Conservation (phyloP, 202 grass and related monocot species). For the Panicum virgatum region DNA sequence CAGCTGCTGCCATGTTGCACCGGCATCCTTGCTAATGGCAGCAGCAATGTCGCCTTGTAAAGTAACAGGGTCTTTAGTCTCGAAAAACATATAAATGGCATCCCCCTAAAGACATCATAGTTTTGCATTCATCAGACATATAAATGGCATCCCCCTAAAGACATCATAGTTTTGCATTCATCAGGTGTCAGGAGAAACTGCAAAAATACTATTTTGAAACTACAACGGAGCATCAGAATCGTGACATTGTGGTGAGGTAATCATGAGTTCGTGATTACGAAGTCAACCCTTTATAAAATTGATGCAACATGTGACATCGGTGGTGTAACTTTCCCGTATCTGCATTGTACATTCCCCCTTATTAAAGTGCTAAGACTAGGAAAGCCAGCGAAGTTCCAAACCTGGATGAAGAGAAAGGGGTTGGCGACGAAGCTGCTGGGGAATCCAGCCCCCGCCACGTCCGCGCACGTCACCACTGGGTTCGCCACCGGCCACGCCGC, state of each 20-base stretch:
- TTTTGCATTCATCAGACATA: conserved; percentile 58
- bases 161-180: conserved; percentile 10
- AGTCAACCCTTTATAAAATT: background rate
- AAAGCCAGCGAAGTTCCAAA: conserved; percentile 15
- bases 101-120: conserved; percentile 50
- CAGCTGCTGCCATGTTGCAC: conserved; percentile 77
- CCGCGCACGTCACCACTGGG: conserved; percentile 72
- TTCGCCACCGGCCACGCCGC: conserved; percentile 86
- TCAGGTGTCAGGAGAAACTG: background rate
- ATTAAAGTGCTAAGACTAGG: background rate
- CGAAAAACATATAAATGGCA: conserved; percentile 81
- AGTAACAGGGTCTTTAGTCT: conserved; percentile 75
- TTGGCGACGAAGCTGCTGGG: conserved; percentile 86
- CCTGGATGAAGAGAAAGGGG: conserved; percentile 92
- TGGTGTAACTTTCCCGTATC: background rate
- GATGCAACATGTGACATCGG: background rate
- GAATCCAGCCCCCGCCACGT: conserved; percentile 50
- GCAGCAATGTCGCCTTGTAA: conserved; percentile 85
- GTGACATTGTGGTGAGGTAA: background rate
- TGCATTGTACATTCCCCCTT: too few species aligned
- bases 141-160: conserved; percentile 66
- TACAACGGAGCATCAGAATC: background rate
- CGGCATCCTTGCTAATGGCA: conserved; percentile 78
- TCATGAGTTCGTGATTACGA: background rate
- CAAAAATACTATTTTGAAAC: background rate